These are phyloP conservation scores for Scorias spongiosa DNA, from an alignment of 2,329 filamentous ascomycete species.

Conservation along the genomic window DNA sequence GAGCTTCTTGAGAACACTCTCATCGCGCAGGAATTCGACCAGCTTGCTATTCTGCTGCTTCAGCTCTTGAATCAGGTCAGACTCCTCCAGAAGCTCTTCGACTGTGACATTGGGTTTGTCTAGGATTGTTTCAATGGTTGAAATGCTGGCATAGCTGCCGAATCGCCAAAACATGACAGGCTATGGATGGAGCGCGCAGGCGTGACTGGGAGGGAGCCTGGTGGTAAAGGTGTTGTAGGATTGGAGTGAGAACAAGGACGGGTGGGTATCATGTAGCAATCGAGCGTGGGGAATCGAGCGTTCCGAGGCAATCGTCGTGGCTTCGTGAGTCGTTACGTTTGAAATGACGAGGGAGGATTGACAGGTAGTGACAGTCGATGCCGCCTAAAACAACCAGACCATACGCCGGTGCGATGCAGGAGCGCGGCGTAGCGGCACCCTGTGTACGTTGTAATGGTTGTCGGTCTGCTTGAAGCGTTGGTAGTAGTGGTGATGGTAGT, in stretches of 20 bases:
- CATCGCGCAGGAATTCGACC: constrained; percentile 85
- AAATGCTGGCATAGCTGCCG: constrained; percentile 95
- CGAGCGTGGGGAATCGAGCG: neutral
- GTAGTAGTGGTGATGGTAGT: too few relatives aligned
- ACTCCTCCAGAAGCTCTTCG: constrained; percentile 90
- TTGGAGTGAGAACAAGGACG: neutral
- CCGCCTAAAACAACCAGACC: neutral
- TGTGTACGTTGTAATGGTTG: too few relatives aligned
- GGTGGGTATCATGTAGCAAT: neutral
- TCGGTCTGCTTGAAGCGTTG: too few relatives aligned
- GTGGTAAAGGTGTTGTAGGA: neutral
- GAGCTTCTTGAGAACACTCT: constrained; percentile 67
- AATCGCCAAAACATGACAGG: constrained; percentile 93
- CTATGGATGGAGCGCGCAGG: neutral
- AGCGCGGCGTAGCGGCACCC: too few relatives aligned
- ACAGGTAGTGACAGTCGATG: neutral
- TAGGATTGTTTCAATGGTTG: constrained; percentile 88
- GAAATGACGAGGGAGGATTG: neutral
- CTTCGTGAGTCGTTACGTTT: too few relatives aligned
- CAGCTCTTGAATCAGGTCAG: constrained; percentile 89
- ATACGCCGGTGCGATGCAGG: too few relatives aligned
- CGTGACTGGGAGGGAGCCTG: neutral
- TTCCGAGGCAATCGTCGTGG: too few relatives aligned
- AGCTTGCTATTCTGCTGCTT: constrained; percentile 98
- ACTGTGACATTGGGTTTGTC: constrained; percentile 90